These are phyloP conservation scores for Neonothopanus nambi DNA, from an alignment of 1,284 basidiomycete species.

Conservation along the genomic window DNA sequence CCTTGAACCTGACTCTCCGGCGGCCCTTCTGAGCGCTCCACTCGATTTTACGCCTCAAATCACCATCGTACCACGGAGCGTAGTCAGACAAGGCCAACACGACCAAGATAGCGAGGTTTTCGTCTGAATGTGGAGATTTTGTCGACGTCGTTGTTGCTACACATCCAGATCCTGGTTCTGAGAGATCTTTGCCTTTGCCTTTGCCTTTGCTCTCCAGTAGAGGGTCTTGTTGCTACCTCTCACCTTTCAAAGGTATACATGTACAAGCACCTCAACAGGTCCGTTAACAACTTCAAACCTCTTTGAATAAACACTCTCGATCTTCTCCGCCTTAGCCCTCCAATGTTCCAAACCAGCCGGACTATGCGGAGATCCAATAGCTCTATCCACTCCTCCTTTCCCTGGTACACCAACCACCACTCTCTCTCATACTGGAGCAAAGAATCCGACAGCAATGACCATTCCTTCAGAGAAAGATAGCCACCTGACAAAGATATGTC, in stretches of 20 bases:
- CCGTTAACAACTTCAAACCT: conserved; percentile 87
- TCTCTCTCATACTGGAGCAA: conserved; percentile 87
- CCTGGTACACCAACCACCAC: conserved; percentile 45
- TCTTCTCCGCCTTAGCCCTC: conserved; percentile 78
- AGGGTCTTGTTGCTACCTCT: too few relatives aligned
- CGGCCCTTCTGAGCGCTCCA: background rate
- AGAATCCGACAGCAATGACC: conserved; percentile 85
- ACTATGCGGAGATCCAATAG: conserved; percentile 74
- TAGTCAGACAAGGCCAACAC: conserved; percentile 66
- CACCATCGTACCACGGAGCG: conserved; percentile 56
- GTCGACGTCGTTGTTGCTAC: conserved; percentile 4
- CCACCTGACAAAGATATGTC: conserved; percentile 86
- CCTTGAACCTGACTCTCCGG: conserved; percentile 26
- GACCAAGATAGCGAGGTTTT: conserved; percentile 50
- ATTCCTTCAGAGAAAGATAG: conserved; percentile 91
- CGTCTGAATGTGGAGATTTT: too few relatives aligned
- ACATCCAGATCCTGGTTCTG: conserved; percentile 9
- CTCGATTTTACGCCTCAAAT: conserved; percentile 51
- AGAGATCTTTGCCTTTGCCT: conserved; percentile 16
- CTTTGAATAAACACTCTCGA: conserved; percentile 89
- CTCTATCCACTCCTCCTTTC: conserved; percentile 34
- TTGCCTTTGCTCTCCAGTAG: too few relatives aligned
- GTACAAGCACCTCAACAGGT: conserved; percentile 76
- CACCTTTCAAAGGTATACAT: conserved; percentile 91
- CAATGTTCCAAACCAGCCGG: conserved; percentile 66